Base-by-base conservation (phyloP, 352 stramenopile species). In the Phytophthora ohioensis region DNA sequence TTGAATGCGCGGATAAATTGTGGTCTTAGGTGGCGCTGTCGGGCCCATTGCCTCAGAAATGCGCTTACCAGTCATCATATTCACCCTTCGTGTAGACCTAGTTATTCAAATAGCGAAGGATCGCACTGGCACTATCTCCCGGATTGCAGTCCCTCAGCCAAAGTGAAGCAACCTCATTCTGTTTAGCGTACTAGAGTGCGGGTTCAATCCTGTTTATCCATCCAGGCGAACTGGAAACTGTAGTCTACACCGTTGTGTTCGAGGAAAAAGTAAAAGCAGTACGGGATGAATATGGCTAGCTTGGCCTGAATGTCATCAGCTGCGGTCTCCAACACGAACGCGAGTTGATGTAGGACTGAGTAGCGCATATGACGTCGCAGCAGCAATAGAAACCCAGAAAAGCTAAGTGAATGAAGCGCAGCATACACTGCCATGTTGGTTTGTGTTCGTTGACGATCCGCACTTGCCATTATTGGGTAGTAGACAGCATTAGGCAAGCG, bases 181-280 rank as follows among this genome's bases (percentile, higher is more conserved):
- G 0, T 21, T 21, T 21, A 21, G 21, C 21, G 21, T 21, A 21
- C 21, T 21, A 21, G 21, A 21, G 21, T 21, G 21, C 21, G 21
- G 21, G 21, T 21, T 21, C 21, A 21, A 21, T 21, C 21, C 21
- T 21, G 21, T 21, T 46, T 46, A 8, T 46, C 13, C 41, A 46
- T 46, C 41, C 41, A 46, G 13, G 13, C 10, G 17, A 76, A 76
- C 57, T 46, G 17, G 51, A 77, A 76, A 21, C 41, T 71, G 31
- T 67, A 75, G 13, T 71, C 63, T 2, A 65, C 69, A 67, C 69
- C 59, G 39, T 45, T 45, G 39, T 80, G 73, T 4, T 67, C 21
- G 27, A 80, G 73, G 47, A 77, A 67, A 59, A 80, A 78, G 54
- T 70, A 67, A 35, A 73, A 46, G 27, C 67, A 67, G 6, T 72